Percentiles rank a stretch among this genome's conserved stretches.
phyloP scores from a whole-genome alignment of 805 yeast species.

The Starmerella etchellsii region DNA sequence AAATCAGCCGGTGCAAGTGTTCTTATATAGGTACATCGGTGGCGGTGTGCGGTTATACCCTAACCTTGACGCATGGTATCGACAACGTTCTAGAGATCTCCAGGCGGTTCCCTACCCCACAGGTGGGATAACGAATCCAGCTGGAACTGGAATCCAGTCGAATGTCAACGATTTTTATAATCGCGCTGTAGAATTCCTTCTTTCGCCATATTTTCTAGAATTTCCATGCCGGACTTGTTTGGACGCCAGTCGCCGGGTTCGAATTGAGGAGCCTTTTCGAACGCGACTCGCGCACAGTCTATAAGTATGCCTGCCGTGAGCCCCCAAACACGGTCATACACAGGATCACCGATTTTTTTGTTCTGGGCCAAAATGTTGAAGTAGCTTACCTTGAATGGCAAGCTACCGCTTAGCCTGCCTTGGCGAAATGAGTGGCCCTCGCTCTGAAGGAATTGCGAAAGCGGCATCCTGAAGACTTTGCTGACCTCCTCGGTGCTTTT shows the following conservation, averaged over 20 bases:
- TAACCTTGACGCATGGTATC: too few species aligned
- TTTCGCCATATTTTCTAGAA: background rate
- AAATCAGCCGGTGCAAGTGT: too few species aligned
- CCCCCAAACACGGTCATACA: slow-evolving; percentile 30
- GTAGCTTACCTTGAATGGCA: slow-evolving; percentile 26
- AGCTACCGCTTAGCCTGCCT: slow-evolving; percentile 25
- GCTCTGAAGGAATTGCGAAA: slow-evolving; percentile 20
- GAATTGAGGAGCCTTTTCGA: slow-evolving; percentile 25
- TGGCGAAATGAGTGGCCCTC: slow-evolving; percentile 1
- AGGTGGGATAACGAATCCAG: too few species aligned
- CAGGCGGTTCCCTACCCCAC: too few species aligned
- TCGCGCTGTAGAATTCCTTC: background rate
- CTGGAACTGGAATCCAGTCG: too few species aligned
- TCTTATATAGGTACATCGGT: too few species aligned
- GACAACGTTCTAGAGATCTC: too few species aligned
- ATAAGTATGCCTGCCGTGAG: slow-evolving; percentile 32
- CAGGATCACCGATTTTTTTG: slow-evolving; percentile 25
- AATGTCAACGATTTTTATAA: too few species aligned
- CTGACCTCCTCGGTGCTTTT: slow-evolving; percentile 24
- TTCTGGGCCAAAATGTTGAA: slow-evolving; percentile 22
- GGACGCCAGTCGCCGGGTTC: too few species aligned
- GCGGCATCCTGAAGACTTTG: slow-evolving; percentile 23
- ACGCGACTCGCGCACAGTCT: slow-evolving; percentile 29
- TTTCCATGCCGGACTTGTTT: background rate
- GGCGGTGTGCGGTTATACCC: too few species aligned